These are phyloP conservation scores for Boletus sp. DNA, from an alignment of 768 basidiomycete genomes.

Conservation along the genomic window DNA sequence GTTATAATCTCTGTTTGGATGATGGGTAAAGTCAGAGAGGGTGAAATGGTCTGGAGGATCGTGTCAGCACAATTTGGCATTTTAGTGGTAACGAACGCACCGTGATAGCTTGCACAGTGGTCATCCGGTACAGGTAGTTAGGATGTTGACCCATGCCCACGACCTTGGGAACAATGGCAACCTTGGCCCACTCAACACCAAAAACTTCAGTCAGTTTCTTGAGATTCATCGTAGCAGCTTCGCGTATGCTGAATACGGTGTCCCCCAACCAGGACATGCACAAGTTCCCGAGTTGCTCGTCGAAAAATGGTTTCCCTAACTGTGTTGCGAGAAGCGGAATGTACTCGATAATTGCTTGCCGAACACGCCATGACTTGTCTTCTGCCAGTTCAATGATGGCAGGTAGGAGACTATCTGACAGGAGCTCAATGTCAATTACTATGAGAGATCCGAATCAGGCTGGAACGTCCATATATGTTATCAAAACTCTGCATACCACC, in stretches of 20 bases:
- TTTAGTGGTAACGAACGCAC: slow-evolving; percentile 43
- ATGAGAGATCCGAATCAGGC: slow-evolving; percentile 9
- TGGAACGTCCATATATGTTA: background rate
- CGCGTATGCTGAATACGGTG: slow-evolving; percentile 96
- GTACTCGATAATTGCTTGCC: slow-evolving; percentile 99
- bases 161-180: slow-evolving; percentile 93
- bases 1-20: slow-evolving; percentile 81
- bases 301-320: slow-evolving; percentile 93
- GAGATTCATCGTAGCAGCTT: slow-evolving; percentile 95
- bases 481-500: slow-evolving; percentile 51
- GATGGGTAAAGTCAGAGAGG: slow-evolving; percentile 81
- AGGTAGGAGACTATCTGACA: slow-evolving; percentile 92
- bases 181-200: slow-evolving; percentile 95
- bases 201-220: slow-evolving; percentile 98
- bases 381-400: slow-evolving; percentile 98
- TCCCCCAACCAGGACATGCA: slow-evolving; percentile 99
- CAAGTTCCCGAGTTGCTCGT: slow-evolving; percentile 92
- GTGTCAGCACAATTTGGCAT: slow-evolving; percentile 3
- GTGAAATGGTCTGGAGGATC: slow-evolving; percentile 80
- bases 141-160: slow-evolving; percentile 96
- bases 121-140: slow-evolving; percentile 98
- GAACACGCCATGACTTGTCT: slow-evolving; percentile 99
- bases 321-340: slow-evolving; percentile 99
- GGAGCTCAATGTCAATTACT: slow-evolving; percentile 97
- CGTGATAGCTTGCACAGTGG: slow-evolving; percentile 96